Evolutionary conservation across 75 land plant species (phyloP), one percentile per base, ranked within the genome.

Genomic region (Isoetes taiwanensis): DNA sequence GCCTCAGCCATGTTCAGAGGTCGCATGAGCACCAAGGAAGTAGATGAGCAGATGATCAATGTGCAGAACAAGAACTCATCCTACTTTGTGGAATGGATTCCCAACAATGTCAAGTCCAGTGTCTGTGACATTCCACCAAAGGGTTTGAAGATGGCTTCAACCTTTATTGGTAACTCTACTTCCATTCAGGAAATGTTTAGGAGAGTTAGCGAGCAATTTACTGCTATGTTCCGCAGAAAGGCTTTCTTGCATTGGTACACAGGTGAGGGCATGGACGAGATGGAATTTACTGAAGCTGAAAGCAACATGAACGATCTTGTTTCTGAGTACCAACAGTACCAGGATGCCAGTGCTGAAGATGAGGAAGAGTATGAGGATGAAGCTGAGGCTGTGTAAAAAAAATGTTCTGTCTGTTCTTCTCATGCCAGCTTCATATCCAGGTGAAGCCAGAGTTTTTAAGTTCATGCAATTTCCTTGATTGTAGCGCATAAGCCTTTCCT

Each of bases 261-360:
- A 1, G 79, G 79, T 0, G 79, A 77, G 29, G 79, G 79, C 27
- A 77, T 77, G 79, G 79, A 77, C 34, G 79, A 77, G 60, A 68
- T 77, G 78, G 79, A 82, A 65, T 80, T 80, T 57, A 75, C 83
- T 1, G 85, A 82, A 42, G 85, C 83, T 28, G 83, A 82, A 48
- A 80, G 83, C 61, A 81, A 81, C 58, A 79, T 79, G 78, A 81
- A 81, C 56, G 83, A 80, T 43, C 76, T 23, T 61, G 74, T 75
- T n/a, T 78, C 80, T 10, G 80, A 78, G 63, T 78, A 78, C 65
- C 80, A 78, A 58, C 80, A 78, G 29, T 78, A 78, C 48, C 80
- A 78, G 54, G 80, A 78, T 54, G 80, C 80, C 25, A 75, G 66
- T 0, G 77, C 69, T 19, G 77, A 74, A 6, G 77, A 75, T 19